A percentile compares a stretch with the other conserved stretches of the same genome.
Conservation (phyloP, 2,329 filamentous ascomycete species). For the Stagonosporopsis rhizophila region DNA sequence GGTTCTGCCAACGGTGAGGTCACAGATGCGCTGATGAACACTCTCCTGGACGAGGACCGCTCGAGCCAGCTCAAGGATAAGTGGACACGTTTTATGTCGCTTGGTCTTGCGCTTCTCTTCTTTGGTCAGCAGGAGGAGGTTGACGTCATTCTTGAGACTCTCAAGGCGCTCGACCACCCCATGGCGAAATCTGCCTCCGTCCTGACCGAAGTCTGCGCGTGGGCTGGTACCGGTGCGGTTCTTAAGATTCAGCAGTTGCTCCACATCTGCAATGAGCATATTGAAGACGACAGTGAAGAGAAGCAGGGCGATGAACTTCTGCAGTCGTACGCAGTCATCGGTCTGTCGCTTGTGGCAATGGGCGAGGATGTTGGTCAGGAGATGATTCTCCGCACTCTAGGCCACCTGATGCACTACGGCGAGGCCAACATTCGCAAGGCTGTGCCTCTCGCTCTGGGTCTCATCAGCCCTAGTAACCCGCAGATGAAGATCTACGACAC, state of each 20-base stretch:
- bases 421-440: conserved; percentile 96
- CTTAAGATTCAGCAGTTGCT: conserved; percentile 96
- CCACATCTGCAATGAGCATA: conserved; percentile 97
- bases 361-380: conserved; percentile 98
- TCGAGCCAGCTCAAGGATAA: conserved; percentile 93
- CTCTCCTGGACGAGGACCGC: conserved; percentile 91
- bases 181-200: conserved; percentile 97
- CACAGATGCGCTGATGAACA: conserved; percentile 89
- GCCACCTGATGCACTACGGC: conserved; percentile 98
- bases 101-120: conserved; percentile 91
- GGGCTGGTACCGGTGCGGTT: conserved; percentile 96
- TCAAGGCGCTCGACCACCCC: conserved; percentile 96
- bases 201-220: conserved; percentile 94
- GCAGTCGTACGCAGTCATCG: conserved; percentile 94
- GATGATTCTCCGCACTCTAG: conserved; percentile 97
- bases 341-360: conserved; percentile 94
- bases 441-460: conserved; percentile 93
- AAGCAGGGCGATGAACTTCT: conserved; percentile 95
- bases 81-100: conserved; percentile 95
- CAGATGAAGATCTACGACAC: conserved; percentile 99
- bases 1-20: conserved; percentile 91
- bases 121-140: conserved; percentile 98
- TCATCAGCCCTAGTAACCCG: conserved; percentile 96
- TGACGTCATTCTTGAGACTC: conserved; percentile 94
- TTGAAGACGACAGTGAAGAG: conserved; percentile 86